Evolutionary conservation across 2,329 filamentous ascomycete genomes (phyloP).

Genomic region (Claviceps monticola): DNA sequence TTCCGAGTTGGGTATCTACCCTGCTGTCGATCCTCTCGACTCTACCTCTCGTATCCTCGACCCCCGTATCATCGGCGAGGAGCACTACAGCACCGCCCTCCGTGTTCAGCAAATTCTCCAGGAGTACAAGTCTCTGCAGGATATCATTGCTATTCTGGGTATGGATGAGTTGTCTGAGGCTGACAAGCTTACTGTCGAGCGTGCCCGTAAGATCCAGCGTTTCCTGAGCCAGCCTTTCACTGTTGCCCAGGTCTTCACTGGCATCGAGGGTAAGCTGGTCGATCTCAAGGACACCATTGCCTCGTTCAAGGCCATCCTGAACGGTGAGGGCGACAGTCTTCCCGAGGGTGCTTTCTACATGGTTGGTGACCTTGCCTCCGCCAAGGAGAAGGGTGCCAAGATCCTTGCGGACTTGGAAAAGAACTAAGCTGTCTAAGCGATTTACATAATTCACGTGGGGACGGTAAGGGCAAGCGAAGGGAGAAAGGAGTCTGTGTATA

Average conservation of each 20-base stretch:
- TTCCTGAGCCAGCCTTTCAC: slow-evolving; percentile 99
- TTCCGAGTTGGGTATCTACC: slow-evolving; percentile 99
- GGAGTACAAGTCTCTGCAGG: slow-evolving; percentile 99
- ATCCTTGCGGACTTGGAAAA: slow-evolving; percentile 89
- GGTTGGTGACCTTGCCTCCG: slow-evolving; percentile 91
- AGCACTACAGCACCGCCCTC: slow-evolving; percentile 92
- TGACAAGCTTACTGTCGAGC: slow-evolving; percentile 99
- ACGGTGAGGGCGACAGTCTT: slow-evolving; percentile 87
- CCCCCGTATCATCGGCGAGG: slow-evolving; percentile 93
- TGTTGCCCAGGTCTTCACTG: slow-evolving; percentile 68
- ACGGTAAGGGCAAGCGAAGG: slow-evolving; percentile 12
- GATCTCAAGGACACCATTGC: slow-evolving; percentile 97
- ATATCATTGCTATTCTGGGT: slow-evolving; percentile 99
- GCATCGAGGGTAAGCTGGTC: slow-evolving; percentile 92
- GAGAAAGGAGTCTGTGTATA: slow-evolving; percentile 38
- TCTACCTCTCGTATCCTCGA: slow-evolving; percentile 99
- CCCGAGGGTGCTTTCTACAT: slow-evolving; percentile 95
- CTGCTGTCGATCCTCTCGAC: slow-evolving; percentile 97
- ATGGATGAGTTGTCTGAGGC: slow-evolving; percentile 99
- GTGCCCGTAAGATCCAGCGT: slow-evolving; percentile 99
- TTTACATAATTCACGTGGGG: slow-evolving; percentile 21
- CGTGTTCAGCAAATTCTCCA: slow-evolving; percentile 98
- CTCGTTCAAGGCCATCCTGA: slow-evolving; percentile 95
- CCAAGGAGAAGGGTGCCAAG: slow-evolving; percentile 97
- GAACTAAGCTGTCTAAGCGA: slow-evolving; percentile 27